Evolutionary conservation across 441 rosid genomes (phyloP), one percentile per base, ranked within the genome.

Genomic region (Adansonia gregorii): DNA sequence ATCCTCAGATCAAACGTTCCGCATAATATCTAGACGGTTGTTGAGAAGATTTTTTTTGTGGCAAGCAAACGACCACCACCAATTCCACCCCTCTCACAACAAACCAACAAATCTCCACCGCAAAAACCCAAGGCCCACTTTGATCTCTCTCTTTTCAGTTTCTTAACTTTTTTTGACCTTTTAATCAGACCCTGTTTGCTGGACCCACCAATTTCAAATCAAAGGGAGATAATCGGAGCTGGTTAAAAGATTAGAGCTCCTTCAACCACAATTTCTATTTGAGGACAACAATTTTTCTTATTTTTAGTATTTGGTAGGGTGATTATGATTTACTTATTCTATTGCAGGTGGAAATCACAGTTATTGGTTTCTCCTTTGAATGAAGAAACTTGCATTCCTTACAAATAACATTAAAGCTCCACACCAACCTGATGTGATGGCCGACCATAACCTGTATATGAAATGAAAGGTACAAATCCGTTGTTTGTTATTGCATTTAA

Each of bases 261-360:
- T 66, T 76, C 78, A 41, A n/a, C 85, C 85, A 79, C 85, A 76
- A 72, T 43, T 48, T 51, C 39, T 7, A 2, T 64, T 35, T 6
- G 68, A 31, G 68, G 68, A 22, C 7, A 4, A 58, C 17, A 31
- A 12, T 17, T 59, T 49, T 8, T 56, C 39, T 52, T 55, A 3
- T 6, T 2, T 41, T 41, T 41, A 41, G 27, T 67, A 54, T 27
- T 17, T 5, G 20, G 8, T 52, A 3, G 46, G 7, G 35, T 56
- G 14, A 17, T 15, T 58, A 12, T 10, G 60, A 8, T 41, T 55
- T 66, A 8, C 8, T 55, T 39, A 0, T 14, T 8, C 3, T 45
- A 9, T 59, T 20, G 12, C 6, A 31, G 10, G 20, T 48, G 17
- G 2, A 14, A 12, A 12, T 69, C 12, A 52, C 3, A 51, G 55